Percentiles rank a stretch among this genome's conserved stretches.
These are phyloP conservation scores for Blastocystis sp. DNA, from an alignment of 352 stramenopile species.

Conservation along the genomic window DNA sequence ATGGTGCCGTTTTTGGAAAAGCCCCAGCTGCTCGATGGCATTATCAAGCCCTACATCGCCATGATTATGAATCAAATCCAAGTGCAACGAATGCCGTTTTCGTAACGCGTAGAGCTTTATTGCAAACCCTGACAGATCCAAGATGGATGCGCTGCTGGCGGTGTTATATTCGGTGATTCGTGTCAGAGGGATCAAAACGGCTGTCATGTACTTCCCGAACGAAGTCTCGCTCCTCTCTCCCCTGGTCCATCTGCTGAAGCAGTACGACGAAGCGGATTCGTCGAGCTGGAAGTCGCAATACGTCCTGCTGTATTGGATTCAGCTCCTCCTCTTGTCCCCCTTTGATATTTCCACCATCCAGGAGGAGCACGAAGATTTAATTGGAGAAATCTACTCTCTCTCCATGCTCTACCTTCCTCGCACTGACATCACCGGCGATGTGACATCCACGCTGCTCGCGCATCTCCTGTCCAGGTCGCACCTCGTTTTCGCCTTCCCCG, in stretches of 20 bases:
- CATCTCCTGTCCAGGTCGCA: neutral
- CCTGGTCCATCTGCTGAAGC: neutral
- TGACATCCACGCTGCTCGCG: neutral
- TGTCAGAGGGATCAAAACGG: slow-evolving; percentile 11
- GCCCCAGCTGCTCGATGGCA: slow-evolving; percentile 10
- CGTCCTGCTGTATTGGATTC: slow-evolving; percentile 47
- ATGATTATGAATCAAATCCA: neutral
- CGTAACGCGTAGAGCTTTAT: neutral
- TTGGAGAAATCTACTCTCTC: neutral
- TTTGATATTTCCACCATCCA: slow-evolving; percentile 27
- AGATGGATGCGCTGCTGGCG: neutral
- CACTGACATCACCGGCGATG: slow-evolving; percentile 2
- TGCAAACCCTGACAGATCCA: neutral
- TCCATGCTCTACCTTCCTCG: neutral
- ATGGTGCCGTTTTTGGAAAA: neutral
- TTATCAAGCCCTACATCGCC: neutral
- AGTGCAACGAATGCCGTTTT: neutral
- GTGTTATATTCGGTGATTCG: slow-evolving; percentile 49
- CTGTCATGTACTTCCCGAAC: slow-evolving; percentile 37
- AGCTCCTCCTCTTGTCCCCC: slow-evolving; percentile 21
- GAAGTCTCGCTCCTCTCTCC: slow-evolving; percentile 12
- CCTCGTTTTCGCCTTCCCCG: neutral
- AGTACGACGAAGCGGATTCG: neutral
- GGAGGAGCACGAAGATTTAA: neutral
- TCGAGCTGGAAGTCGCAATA: slow-evolving; percentile 17